Conservation (phyloP, 768 basidiomycete species). For the Boletales sp. region DNA sequence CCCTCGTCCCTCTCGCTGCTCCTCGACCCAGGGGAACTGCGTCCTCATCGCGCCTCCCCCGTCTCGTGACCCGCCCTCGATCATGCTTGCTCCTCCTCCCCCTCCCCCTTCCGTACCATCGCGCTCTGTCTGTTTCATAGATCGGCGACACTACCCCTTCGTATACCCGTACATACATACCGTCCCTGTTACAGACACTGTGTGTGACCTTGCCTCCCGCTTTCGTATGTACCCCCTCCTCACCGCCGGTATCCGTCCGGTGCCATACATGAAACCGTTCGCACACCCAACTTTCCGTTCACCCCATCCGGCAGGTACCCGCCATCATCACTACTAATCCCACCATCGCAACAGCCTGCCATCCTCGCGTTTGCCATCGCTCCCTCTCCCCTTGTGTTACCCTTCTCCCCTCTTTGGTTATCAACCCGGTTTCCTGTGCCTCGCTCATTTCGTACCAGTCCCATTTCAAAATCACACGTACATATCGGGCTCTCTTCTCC, state of each 20-base stretch:
- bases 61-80: neutral
- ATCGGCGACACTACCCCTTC: constrained; percentile 2
- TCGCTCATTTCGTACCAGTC: constrained; percentile 4
- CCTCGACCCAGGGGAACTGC: constrained; percentile 8
- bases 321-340: neutral
- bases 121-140: constrained; percentile 5
- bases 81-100: too few relatives aligned
- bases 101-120: too few relatives aligned
- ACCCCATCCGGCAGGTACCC: constrained; percentile 7
- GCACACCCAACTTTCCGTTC: neutral
- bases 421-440: constrained; percentile 8
- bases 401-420: too few relatives aligned
- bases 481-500: constrained; percentile 26
- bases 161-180: neutral
- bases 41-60: constrained; percentile 7
- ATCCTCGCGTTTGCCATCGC: constrained; percentile 4
- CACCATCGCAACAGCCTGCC: constrained; percentile 4
- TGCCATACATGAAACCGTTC: constrained; percentile 11
- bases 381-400: neutral
- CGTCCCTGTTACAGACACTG: constrained; percentile 12
- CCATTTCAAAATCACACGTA: neutral
- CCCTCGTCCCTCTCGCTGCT: neutral
- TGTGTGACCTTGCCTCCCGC: neutral
- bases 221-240: neutral
- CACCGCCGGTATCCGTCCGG: constrained; percentile 12